Base-by-base conservation (phyloP, 2,329 filamentous ascomycete species). In the Fusarium oligoseptatum region DNA sequence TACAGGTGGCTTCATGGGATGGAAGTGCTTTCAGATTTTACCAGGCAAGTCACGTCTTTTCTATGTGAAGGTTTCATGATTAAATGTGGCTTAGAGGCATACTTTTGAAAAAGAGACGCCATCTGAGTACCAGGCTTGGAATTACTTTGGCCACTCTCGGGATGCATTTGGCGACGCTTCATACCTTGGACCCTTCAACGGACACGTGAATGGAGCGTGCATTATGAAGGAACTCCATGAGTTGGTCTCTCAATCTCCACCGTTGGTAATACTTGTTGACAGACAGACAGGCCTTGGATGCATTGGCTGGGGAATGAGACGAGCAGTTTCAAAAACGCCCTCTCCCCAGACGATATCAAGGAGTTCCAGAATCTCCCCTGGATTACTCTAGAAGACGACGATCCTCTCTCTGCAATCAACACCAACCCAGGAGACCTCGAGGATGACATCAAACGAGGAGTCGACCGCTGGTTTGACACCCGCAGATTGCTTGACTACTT, bases 221-320 rank as follows among this genome's bases (percentile, higher is more conserved):
- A 45, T 45, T 1, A 45, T 45, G 43, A 45, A 45, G 20, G 43
- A 45, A 24, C 7, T 45, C 3, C 43, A 45, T 6, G 43, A 15
- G 43, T 43, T 43, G n/a, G 5, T 6, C n/a, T 12, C 20, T 22
- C 7, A 4, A 24, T 45, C 6, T 2, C 7, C 43, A 15, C 9
- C 0, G 2, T 2, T 3, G 15, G 7, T 3, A 4, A 22, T 0
- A 43, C n/a, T 20, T 43, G 15, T 7, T 45, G 20, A 45, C 20
- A 15, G 6, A 15, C 7, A 9, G 2, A 24, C 3, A 45, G 43
- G 12, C 43, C 43, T 24, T 45, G 43, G 43, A 45, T 45, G 2
- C 43, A 45, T 15, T 45, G 43, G 43, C 14, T 45, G 0, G 43
- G 43, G 2, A 7, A 9, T 1, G 43, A 45, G 22, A 15, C 20